These are phyloP conservation scores for Syzygium aromaticum DNA, from an alignment of 345 rosid species.

Conservation along the genomic window DNA sequence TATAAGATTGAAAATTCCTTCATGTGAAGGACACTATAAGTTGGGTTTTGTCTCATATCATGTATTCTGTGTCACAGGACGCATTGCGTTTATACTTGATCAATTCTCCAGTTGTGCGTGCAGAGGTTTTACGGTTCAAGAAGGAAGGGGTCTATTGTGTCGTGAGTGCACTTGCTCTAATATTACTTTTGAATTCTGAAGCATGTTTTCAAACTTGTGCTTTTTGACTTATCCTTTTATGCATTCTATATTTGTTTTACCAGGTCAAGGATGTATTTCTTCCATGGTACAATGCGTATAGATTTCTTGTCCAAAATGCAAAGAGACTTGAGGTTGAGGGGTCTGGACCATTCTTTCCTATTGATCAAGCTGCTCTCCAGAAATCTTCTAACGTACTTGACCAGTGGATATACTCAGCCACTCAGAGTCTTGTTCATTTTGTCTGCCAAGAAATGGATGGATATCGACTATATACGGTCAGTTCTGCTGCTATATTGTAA, in stretches of 20 bases:
- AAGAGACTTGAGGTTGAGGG: conserved; percentile 96
- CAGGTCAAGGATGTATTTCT: conserved; percentile 99
- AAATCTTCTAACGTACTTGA: conserved; percentile 83
- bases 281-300: conserved; percentile 99
- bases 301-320: conserved; percentile 97
- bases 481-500: conserved; percentile 1
- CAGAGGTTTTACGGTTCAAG: conserved; percentile 89
- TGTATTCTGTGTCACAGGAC: conserved; percentile 39
- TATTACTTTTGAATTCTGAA: not conserved
- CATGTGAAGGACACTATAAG: not conserved
- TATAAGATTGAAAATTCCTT: not conserved
- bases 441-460: conserved; percentile 88
- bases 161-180: conserved; percentile 42
- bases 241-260: conserved; percentile 5
- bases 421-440: conserved; percentile 94
- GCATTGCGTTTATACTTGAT: conserved; percentile 89
- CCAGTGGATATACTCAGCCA: conserved; percentile 98
- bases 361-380: conserved; percentile 46
- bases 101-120: conserved; percentile 98
- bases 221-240: not conserved
- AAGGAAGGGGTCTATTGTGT: conserved; percentile 89
- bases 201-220: not conserved
- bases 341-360: conserved; percentile 58
- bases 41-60: not conserved
- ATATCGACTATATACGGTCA: conserved; percentile 92